Base-by-base conservation (phyloP, 2,329 filamentous ascomycete species). In the Drechslerella stenobrocha region DNA sequence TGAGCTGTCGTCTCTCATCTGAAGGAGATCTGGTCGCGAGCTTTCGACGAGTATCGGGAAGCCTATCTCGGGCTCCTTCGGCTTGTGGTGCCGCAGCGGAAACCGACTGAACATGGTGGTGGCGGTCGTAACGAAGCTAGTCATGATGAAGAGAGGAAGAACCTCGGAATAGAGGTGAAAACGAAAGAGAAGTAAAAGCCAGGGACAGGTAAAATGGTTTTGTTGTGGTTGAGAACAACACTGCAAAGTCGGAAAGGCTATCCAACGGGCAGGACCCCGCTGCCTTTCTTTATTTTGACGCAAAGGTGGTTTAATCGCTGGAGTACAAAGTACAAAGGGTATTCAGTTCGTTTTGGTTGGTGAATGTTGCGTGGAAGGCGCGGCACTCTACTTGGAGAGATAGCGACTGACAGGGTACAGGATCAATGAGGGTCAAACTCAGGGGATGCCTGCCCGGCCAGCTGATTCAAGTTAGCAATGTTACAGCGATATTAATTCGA, bases 51-150 rank as follows among this genome's bases (percentile, higher is more conserved):
- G 69, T 23, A 72, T 70, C 22, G 72, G 72, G 28, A 71, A 70
- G 11, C 72, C 72, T 50, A 73, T 73, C 50, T 71, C 69, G 8
- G 72, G 72, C 47, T 73, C 72, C 55, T 73, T 73, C 20, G 71
- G 70, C 24, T 71, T 70, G n/a, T 58, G 70, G 42, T 73, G 72
- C 57, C 64, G 56, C 34, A 73, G 70, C 7, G 72, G 72, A 40
- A 73, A 66, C 40, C 72, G 67, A 47, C 70, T 72, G 60, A 73
- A 73, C 72, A 73, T 73, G 32, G 69, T 73, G 37, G 70, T 69
- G 48, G 64, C 64, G 24, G 64, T 69, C 22, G 64, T 69, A 56
- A 61, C 57, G 32, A 69, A 61, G 47, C 56, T 63, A 46, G 64
- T 63, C 64, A 69, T 69, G 57, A 34, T 52, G 55, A 59, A 48